Conservation (phyloP, 140 eudicot genomes). For the Erigeron philadelphicus region DNA sequence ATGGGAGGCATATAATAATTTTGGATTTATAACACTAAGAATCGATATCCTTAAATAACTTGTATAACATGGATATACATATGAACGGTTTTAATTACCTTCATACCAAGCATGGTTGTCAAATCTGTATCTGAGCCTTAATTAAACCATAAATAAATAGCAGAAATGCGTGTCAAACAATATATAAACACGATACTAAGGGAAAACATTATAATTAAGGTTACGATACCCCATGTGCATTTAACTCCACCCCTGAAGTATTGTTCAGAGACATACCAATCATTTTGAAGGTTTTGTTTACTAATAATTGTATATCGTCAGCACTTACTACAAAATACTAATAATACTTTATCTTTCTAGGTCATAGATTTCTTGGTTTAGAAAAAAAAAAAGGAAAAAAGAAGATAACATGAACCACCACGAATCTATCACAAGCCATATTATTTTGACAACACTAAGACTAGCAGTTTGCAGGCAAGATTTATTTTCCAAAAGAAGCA, state of each 20-base stretch:
- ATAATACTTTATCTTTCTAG: background rate
- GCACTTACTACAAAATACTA: background rate
- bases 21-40: background rate
- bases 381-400: too few relatives aligned
- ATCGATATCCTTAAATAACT: background rate
- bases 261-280: background rate
- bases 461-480: constrained; percentile 3
- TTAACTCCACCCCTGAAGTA: constrained; percentile 6
- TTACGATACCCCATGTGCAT: background rate
- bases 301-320: background rate
- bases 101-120: background rate
- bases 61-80: background rate
- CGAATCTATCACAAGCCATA: background rate
- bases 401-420: background rate
- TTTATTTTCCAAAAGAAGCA: constrained; percentile 9
- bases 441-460: background rate
- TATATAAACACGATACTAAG: too few relatives aligned
- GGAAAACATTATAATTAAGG: background rate
- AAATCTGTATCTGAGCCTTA: background rate
- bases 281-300: background rate
- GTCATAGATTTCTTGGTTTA: too few relatives aligned
- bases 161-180: too few relatives aligned
- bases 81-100: background rate
- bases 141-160: background rate
- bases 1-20: background rate